These are phyloP conservation scores for Spathaspora arborariae DNA, from an alignment of 805 yeast genomes.

Conservation along the genomic window DNA sequence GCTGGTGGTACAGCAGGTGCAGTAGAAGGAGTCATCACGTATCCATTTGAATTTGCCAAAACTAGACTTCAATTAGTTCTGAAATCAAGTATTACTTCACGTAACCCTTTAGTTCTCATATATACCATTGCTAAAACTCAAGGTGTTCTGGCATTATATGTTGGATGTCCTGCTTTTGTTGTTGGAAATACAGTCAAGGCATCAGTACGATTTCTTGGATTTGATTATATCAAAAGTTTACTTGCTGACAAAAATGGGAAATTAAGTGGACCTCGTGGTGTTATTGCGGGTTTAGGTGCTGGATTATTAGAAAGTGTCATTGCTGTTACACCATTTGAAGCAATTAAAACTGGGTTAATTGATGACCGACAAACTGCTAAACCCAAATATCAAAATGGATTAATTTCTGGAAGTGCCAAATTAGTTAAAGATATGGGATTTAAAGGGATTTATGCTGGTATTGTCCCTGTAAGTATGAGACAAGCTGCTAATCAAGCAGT, in stretches of 20 bases:
- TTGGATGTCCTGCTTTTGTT: slow-evolving; percentile 95
- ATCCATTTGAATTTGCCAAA: slow-evolving; percentile 96
- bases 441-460: slow-evolving; percentile 81
- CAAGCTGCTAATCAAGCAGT: slow-evolving; percentile 97
- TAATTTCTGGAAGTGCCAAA: slow-evolving; percentile 57
- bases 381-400: slow-evolving; percentile 73
- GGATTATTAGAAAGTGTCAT: slow-evolving; percentile 87
- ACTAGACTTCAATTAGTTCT: slow-evolving; percentile 83
- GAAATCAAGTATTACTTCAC: slow-evolving; percentile 58
- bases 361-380: slow-evolving; percentile 79
- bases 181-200: slow-evolving; percentile 96
- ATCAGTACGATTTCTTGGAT: slow-evolving; percentile 90
- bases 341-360: slow-evolving; percentile 91
- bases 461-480: slow-evolving; percentile 88
- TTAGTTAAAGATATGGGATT: slow-evolving; percentile 76
- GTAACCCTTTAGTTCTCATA: slow-evolving; percentile 82
- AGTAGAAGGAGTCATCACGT: slow-evolving; percentile 85
- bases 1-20: slow-evolving; percentile 99
- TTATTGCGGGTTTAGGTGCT: slow-evolving; percentile 96
- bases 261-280: slow-evolving; percentile 86
- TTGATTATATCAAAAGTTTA: slow-evolving; percentile 76
- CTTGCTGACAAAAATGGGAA: slow-evolving; percentile 83
- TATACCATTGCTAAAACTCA: slow-evolving; percentile 70
- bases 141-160: slow-evolving; percentile 76
- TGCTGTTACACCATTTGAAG: slow-evolving; percentile 96